Conservation (phyloP, 1,284 basidiomycete species). For the Ganoderma lingzhi region DNA sequence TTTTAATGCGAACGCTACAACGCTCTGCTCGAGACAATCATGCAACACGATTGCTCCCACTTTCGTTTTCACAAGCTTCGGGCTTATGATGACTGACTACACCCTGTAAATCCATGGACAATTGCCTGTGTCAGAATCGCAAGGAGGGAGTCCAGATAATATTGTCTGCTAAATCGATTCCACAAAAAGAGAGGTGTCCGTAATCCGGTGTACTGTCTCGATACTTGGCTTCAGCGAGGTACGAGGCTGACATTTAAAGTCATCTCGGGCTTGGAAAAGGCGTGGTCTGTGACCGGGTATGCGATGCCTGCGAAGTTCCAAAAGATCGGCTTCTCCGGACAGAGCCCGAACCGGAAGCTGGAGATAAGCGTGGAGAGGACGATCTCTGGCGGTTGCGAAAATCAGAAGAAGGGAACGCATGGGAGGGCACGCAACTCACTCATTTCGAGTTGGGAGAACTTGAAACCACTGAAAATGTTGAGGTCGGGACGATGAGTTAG, state of each 20-base stretch:
- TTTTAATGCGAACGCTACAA: too few species aligned
- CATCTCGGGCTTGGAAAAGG: conserved; percentile 27
- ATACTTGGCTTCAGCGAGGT: background rate
- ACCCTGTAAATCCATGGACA: too few species aligned
- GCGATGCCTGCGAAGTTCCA: conserved; percentile 33
- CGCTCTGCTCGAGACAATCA: too few species aligned
- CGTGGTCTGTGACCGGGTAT: conserved; percentile 29
- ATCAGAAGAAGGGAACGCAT: background rate
- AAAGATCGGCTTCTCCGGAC: conserved; percentile 17
- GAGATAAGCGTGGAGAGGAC: conserved; percentile 21
- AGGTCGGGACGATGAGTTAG: background rate
- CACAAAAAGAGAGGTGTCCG: background rate
- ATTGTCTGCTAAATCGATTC: background rate
- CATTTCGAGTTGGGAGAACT: conserved; percentile 27
- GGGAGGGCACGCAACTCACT: conserved; percentile 3
- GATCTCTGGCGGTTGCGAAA: conserved; percentile 14
- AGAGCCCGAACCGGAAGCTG: conserved; percentile 23
- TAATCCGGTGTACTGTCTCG: background rate
- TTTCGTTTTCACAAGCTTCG: too few species aligned
- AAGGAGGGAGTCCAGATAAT: background rate
- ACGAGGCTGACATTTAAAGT: conserved; percentile 20
- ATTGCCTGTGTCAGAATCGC: background rate
- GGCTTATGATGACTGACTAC: too few species aligned
- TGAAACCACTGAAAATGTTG: conserved; percentile 17
- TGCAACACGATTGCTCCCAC: too few species aligned